Evolutionary conservation across 495 filamentous ascomycete species (phyloP).

Genomic region (Tetracladium setigerum): DNA sequence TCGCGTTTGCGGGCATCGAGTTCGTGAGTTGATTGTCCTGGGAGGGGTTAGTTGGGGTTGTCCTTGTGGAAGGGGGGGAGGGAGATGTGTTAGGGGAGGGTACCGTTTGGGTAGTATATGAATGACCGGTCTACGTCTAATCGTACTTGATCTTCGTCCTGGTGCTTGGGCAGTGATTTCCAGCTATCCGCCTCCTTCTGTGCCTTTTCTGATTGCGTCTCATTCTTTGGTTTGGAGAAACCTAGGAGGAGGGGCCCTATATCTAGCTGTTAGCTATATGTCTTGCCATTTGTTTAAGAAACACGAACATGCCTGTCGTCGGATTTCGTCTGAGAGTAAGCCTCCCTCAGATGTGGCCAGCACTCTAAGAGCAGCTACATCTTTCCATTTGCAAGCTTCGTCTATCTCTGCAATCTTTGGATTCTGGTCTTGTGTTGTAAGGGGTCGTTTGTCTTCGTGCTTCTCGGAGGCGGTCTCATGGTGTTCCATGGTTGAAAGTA

Average conservation of each 20-base stretch:
- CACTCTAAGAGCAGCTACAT: conserved; percentile 53
- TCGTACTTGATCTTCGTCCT: conserved; percentile 82
- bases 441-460: not conserved
- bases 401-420: conserved; percentile 44
- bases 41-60: too few relatives aligned
- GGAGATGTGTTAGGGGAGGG: conserved; percentile 21
- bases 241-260: conserved; percentile 79
- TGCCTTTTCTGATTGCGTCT: conserved; percentile 3
- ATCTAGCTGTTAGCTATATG: conserved; percentile 13
- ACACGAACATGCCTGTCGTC: conserved; percentile 75
- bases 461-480: conserved; percentile 12
- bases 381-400: conserved; percentile 55
- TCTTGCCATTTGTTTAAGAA: conserved; percentile 1
- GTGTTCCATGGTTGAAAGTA: conserved; percentile 15
- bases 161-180: conserved; percentile 54
- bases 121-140: conserved; percentile 95
- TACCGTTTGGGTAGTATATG: conserved; percentile 88
- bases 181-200: conserved; percentile 27
- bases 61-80: too few relatives aligned
- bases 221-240: conserved; percentile 21
- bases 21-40: conserved; percentile 29
- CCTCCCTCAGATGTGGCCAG: conserved; percentile 70
- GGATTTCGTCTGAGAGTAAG: conserved; percentile 71
- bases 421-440: not conserved
- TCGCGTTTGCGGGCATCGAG: conserved; percentile 58